These are phyloP conservation scores for Linanthus parryae DNA, from an alignment of 148 eudicot species.

Conservation along the genomic window DNA sequence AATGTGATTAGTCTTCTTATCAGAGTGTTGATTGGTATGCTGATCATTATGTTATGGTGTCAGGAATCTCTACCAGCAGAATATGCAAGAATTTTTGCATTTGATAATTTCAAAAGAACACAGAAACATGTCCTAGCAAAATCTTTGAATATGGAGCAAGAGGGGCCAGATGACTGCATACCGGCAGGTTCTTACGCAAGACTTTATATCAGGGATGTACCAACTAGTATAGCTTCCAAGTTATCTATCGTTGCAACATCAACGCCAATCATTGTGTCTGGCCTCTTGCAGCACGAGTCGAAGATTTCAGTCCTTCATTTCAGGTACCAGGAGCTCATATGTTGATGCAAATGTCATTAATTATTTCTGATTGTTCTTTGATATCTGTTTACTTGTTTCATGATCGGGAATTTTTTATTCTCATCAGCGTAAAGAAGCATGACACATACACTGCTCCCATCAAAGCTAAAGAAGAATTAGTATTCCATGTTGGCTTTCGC, in stretches of 20 bases:
- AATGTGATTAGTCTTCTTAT: background rate
- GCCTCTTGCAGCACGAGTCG: constrained; percentile 92
- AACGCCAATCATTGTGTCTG: constrained; percentile 65
- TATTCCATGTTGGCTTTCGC: constrained; percentile 93
- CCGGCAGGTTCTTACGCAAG: constrained; percentile 58
- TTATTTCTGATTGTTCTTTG: background rate
- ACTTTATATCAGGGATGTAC: constrained; percentile 69
- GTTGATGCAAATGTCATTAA: background rate
- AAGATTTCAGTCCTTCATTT: constrained; percentile 96
- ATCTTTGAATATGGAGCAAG: constrained; percentile 56
- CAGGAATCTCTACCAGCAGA: constrained; percentile 92
- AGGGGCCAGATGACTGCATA: constrained; percentile 38
- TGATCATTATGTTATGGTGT: constrained; percentile 5
- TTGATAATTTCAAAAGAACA: constrained; percentile 80
- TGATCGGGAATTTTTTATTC: constrained; percentile 5
- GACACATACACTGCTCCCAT: constrained; percentile 78
- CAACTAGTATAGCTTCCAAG: constrained; percentile 49
- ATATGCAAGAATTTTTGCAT: constrained; percentile 75
- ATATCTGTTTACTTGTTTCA: background rate
- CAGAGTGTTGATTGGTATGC: background rate
- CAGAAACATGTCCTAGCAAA: constrained; percentile 82
- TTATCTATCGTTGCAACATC: constrained; percentile 35
- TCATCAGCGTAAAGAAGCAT: constrained; percentile 80
- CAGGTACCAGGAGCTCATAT: constrained; percentile 40
- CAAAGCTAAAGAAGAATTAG: constrained; percentile 83